Percentiles rank a stretch among this genome's conserved stretches.
Conservation (phyloP, 805 yeast genomes). For the Brettanomyces bruxellensis region DNA sequence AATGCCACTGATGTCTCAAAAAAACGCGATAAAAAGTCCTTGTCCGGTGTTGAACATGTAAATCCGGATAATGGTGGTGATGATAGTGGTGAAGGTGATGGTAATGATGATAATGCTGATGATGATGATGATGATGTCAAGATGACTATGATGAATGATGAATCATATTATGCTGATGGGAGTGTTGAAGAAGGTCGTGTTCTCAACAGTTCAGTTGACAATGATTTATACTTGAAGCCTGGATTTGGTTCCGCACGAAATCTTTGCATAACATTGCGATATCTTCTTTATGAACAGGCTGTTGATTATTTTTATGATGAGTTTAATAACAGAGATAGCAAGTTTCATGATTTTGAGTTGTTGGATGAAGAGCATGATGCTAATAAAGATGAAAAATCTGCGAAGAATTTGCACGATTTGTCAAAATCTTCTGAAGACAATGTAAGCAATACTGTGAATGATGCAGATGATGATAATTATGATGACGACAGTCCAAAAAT, state of each 20-base stretch:
- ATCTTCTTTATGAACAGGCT: constrained; percentile 66
- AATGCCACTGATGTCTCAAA: constrained; percentile 13
- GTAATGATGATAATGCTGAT: constrained; percentile 9
- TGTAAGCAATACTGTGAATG: background rate
- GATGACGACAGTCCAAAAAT: background rate
- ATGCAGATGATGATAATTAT: background rate
- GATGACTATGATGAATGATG: background rate
- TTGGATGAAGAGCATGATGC: constrained; percentile 24
- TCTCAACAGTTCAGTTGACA: constrained; percentile 9
- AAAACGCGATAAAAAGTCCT: background rate
- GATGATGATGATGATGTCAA: background rate
- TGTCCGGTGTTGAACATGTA: background rate
- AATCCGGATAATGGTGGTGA: constrained; percentile 10
- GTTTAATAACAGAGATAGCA: constrained; percentile 1
- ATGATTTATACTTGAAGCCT: constrained; percentile 33
- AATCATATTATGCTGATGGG: constrained; percentile 6
- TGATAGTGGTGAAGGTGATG: constrained; percentile 2
- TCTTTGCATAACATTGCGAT: constrained; percentile 56
- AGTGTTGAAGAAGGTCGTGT: constrained; percentile 10
- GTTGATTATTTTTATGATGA: constrained; percentile 30
- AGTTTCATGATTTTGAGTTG: constrained; percentile 11
- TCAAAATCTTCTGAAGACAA: background rate
- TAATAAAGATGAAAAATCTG: constrained; percentile 17
- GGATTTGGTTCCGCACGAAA: constrained; percentile 42
- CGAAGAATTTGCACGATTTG: constrained; percentile 5